Evolutionary conservation across 148 eudicot species (phyloP).

Genomic region (Camellia japonica): DNA sequence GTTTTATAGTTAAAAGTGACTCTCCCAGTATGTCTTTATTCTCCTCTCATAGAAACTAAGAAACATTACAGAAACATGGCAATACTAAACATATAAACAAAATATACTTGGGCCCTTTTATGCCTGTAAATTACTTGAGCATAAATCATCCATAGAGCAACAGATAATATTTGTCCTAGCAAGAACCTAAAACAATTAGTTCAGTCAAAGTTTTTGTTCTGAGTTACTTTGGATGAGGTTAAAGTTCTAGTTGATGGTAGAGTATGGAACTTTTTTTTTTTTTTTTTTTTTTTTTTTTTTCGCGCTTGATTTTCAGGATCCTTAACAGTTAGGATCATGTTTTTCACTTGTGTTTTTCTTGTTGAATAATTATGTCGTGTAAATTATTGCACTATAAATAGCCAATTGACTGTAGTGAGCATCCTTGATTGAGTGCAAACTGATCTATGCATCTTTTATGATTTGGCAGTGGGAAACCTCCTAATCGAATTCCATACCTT

Average conservation of each 20-base stretch:
- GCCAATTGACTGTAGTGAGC: neutral
- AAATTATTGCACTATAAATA: neutral
- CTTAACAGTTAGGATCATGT: neutral
- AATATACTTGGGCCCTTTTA: too few species aligned
- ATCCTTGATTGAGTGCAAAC: slow-evolving; percentile 1
- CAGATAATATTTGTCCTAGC: neutral
- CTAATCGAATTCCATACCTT: slow-evolving; percentile 51
- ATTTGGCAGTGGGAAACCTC: slow-evolving; percentile 58
- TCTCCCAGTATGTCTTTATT: neutral
- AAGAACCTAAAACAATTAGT: neutral
- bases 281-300: too few species aligned
- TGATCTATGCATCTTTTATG: slow-evolving; percentile 31
- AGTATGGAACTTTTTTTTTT: neutral
- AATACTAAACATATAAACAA: too few species aligned
- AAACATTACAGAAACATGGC: neutral
- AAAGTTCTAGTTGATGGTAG: neutral
- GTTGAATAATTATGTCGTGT: neutral
- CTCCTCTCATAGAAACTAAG: neutral
- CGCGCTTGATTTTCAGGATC: neutral
- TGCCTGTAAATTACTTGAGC: neutral
- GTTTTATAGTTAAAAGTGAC: neutral
- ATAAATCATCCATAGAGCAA: neutral
- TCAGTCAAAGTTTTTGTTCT: neutral
- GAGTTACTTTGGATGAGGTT: neutral
- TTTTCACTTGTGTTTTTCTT: neutral